Evolutionary conservation across 2,329 filamentous ascomycete genomes (phyloP), one percentile per base, ranked within the genome.

Genomic region (Penicillium sp.): DNA sequence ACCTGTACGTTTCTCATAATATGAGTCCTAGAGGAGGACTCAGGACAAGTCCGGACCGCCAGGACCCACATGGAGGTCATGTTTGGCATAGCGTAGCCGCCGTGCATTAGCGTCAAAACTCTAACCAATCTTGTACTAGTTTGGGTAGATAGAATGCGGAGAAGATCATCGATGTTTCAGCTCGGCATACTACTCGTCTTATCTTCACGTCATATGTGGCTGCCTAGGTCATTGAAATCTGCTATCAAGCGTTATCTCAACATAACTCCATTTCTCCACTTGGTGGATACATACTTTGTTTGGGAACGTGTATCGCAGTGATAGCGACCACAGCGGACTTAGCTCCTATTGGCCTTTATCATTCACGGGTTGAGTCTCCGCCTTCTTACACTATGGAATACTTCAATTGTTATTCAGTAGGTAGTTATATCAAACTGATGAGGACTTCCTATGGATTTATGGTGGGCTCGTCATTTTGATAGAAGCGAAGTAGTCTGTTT

Each of bases 31-130:
- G 9, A 13, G 9, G 21, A 29, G 6, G 21, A 21, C 44, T 23
- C 15, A 12, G n/a, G 31, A 6, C 16, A n/a, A 29, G 8, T 46
- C n/a, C n/a, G 27, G 42, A 45, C 29, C 27, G 12, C 13, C 12
- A 15, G 27, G 42, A 45, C 9, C 31, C 31, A 46, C 31, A 46
- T n/a, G 5, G 3, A 34, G 13, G 13, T 15, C 31, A 16, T 25
- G 35, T 25, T 13, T 25, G 31, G 44, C n/a, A 25, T 58, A 56
- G 53, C 29, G 56, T 56, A 58, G 56, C 56, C 56, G 53, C 45
- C 37, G 10, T 52, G 49, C 53, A 50, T 56, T 50, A 56, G 53
- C 35, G 35, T 46, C 12, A 6, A 29, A 16, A 6, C 16, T 16
- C 27, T 50, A 31, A 42, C 35, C 37, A 0, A 21, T 23, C 49